phyloP scores from a whole-genome alignment of 805 yeast species.

The Suhomyces sp. region DNA sequence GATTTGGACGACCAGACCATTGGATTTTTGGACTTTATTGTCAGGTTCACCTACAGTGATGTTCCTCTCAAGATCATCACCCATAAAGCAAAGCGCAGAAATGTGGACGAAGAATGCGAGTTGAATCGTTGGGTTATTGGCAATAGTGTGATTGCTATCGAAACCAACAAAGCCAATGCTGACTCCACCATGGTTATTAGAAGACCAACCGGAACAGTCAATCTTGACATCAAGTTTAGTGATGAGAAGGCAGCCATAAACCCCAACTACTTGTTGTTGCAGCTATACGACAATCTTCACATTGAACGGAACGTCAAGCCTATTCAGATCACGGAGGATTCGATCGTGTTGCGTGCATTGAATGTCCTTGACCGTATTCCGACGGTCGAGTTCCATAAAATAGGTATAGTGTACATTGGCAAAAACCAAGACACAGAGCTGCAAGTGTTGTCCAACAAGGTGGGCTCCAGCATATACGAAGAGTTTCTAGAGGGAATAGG shows the following conservation, averaged over 20 bases:
- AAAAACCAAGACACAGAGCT: conserved; percentile 60
- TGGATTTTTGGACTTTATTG: conserved; percentile 65
- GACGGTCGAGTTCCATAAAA: conserved; percentile 70
- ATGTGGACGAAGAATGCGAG: conserved; percentile 10
- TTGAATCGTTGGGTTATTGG: conserved; percentile 60
- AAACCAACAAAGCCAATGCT: conserved; percentile 52
- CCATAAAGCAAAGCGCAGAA: not conserved
- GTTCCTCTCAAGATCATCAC: conserved; percentile 48
- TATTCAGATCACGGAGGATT: conserved; percentile 49
- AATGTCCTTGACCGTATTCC: conserved; percentile 71
- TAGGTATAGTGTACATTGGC: conserved; percentile 74
- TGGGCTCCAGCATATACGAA: conserved; percentile 64
- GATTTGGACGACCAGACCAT: conserved; percentile 50
- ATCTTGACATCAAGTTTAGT: conserved; percentile 36
- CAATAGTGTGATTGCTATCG: conserved; percentile 51
- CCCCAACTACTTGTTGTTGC: conserved; percentile 51
- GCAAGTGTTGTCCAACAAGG: conserved; percentile 60
- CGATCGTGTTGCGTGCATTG: conserved; percentile 47
- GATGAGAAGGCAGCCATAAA: conserved; percentile 16
- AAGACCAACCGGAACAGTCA: conserved; percentile 64
- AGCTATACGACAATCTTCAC: conserved; percentile 46
- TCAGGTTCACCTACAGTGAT: conserved; percentile 64
- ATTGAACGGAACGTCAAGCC: conserved; percentile 37
- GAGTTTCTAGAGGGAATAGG: conserved; percentile 61
- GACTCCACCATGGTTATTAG: conserved; percentile 50